These are phyloP conservation scores for Kodamaea sagamina DNA, from an alignment of 805 yeast species.

Conservation along the genomic window DNA sequence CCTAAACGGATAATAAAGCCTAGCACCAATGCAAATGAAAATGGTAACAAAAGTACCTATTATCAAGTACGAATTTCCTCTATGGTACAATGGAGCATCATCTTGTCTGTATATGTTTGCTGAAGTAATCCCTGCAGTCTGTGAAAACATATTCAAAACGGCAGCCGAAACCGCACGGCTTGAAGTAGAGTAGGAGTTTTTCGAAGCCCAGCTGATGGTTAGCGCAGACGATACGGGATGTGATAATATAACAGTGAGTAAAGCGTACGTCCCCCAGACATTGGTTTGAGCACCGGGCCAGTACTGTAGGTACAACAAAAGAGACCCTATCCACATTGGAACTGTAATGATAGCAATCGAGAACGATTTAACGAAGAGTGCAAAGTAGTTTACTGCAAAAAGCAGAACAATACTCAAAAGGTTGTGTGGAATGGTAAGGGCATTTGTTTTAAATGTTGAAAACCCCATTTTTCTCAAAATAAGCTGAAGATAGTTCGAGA, in stretches of 20 bases:
- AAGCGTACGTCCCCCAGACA: conserved; percentile 46
- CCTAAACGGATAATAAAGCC: conserved; percentile 42
- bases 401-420: conserved; percentile 27
- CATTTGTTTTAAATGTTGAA: conserved; percentile 51
- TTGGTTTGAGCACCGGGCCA: conserved; percentile 46
- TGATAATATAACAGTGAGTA: conserved; percentile 44
- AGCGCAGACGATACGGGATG: conserved; percentile 56
- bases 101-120: conserved; percentile 57
- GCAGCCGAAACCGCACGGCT: conserved; percentile 68
- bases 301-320: conserved; percentile 31
- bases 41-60: conserved; percentile 38
- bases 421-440: conserved; percentile 53
- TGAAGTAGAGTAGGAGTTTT: conserved; percentile 61
- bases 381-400: conserved; percentile 22
- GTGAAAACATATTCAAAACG: conserved; percentile 64
- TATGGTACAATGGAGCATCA: conserved; percentile 61
- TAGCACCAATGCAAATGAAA: conserved; percentile 31
- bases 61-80: conserved; percentile 54
- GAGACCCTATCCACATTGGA: conserved; percentile 29
- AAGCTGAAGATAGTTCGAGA: conserved; percentile 15
- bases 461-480: conserved; percentile 43
- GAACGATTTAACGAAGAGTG: conserved; percentile 26
- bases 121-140: conserved; percentile 54
- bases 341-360: conserved; percentile 21
- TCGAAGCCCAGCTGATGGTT: conserved; percentile 61